Conservation (phyloP, 352 stramenopile species). For the Saprolegnia parasitica region DNA sequence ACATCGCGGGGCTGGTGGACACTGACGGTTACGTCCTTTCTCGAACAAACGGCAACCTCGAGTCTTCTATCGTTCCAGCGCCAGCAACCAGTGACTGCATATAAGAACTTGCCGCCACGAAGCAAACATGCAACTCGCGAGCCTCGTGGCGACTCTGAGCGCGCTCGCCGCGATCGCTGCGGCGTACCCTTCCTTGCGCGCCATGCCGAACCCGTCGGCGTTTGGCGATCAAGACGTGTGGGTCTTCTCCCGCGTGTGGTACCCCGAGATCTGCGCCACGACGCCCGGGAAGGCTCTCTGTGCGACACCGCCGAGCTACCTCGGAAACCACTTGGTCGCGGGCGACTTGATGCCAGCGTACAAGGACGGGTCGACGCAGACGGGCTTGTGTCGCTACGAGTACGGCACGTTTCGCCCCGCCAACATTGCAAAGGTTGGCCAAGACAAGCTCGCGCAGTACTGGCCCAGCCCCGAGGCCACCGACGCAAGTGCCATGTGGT, state of each 20-base stretch:
- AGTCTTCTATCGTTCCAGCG: no score
- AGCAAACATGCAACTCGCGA: no score
- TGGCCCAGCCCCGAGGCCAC: conserved; percentile 1
- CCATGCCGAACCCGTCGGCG: no score
- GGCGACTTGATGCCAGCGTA: not conserved
- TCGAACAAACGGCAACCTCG: no score
- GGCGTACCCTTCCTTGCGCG: no score
- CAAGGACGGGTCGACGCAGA: conserved; percentile 3
- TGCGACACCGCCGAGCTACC: not conserved
- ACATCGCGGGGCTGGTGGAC: no score
- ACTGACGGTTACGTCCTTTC: no score
- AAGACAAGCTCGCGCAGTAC: conserved; percentile 9
- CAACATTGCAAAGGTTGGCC: not conserved
- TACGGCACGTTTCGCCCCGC: conserved; percentile 8
- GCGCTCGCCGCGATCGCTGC: no score
- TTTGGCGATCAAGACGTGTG: conserved; percentile 22
- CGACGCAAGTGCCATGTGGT: not conserved
- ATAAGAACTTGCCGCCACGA: no score
- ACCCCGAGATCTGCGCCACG: not conserved
- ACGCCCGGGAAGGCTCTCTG: not conserved
- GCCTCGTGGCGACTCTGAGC: no score
- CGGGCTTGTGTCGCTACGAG: conserved; percentile 19
- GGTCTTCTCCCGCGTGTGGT: conserved; percentile 1
- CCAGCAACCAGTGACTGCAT: no score
- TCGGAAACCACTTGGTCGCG: not conserved